These are phyloP conservation scores for Globisporangium megalacanthum DNA, from an alignment of 352 stramenopile genomes.

Conservation along the genomic window DNA sequence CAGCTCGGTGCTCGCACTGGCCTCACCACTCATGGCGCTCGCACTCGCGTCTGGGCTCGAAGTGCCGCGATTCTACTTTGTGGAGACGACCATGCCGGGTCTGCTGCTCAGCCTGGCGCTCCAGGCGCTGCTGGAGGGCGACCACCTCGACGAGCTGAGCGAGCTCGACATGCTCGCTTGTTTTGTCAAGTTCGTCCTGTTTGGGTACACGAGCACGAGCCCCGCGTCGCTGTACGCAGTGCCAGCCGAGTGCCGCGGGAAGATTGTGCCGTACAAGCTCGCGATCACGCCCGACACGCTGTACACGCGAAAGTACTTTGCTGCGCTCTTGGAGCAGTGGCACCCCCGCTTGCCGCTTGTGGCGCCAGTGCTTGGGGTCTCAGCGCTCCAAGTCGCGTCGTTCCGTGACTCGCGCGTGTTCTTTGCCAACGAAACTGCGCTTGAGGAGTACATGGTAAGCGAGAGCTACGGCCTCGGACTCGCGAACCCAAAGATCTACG, in stretches of 20 bases:
- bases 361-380: slow-evolving; percentile 27
- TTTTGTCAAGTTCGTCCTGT: slow-evolving; percentile 36
- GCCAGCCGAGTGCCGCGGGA: slow-evolving; percentile 36
- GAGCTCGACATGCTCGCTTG: slow-evolving; percentile 35
- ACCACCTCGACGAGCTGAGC: slow-evolving; percentile 39
- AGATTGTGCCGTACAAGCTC: slow-evolving; percentile 68
- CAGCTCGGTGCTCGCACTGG: neutral
- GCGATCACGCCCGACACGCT: slow-evolving; percentile 59
- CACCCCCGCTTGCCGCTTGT: slow-evolving; percentile 55
- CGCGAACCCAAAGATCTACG: slow-evolving; percentile 57
- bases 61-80: slow-evolving; percentile 58
- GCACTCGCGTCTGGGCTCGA: slow-evolving; percentile 24
- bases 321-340: slow-evolving; percentile 36
- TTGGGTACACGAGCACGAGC: slow-evolving; percentile 43
- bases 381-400: slow-evolving; percentile 39
- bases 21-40: slow-evolving; percentile 10
- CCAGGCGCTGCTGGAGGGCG: slow-evolving; percentile 33
- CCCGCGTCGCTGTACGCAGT: slow-evolving; percentile 32
- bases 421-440: slow-evolving; percentile 42
- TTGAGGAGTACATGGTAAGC: slow-evolving; percentile 51
- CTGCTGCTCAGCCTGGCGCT: slow-evolving; percentile 51
- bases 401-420: slow-evolving; percentile 55
- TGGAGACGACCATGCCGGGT: slow-evolving; percentile 55
- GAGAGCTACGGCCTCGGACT: slow-evolving; percentile 44
- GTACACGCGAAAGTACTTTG: slow-evolving; percentile 68